A percentile compares a stretch with the other conserved stretches of the same genome.
Evolutionary conservation across 495 filamentous ascomycete genomes (phyloP).

Genomic region (Penicillium turbatum): DNA sequence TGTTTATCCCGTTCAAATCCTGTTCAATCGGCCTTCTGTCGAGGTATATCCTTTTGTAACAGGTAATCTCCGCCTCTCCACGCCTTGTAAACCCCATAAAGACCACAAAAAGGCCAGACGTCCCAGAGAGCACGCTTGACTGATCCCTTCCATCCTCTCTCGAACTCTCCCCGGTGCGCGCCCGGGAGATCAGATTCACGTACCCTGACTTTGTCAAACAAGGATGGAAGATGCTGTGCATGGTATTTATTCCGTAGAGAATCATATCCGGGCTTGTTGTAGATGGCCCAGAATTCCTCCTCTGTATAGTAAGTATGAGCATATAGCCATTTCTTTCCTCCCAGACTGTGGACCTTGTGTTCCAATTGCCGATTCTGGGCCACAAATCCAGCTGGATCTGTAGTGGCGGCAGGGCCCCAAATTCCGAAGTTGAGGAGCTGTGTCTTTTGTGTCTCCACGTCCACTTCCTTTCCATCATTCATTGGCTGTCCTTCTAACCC

Average conservation of each 20-base stretch:
- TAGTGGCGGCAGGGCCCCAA: constrained; percentile 41
- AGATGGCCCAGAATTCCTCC: constrained; percentile 53
- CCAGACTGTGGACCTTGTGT: constrained; percentile 55
- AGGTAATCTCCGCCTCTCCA: constrained; percentile 27
- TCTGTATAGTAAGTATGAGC: constrained; percentile 53
- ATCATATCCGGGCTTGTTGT: constrained; percentile 47
- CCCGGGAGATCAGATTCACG: constrained; percentile 17
- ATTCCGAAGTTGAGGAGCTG: constrained; percentile 53
- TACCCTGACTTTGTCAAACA: constrained; percentile 53
- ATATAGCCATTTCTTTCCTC: constrained; percentile 61
- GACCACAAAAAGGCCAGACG: constrained; percentile 23
- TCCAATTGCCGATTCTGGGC: constrained; percentile 62
- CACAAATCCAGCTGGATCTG: constrained; percentile 36
- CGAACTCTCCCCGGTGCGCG: constrained; percentile 8
- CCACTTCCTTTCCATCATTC: constrained; percentile 24
- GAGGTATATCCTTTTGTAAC: constrained; percentile 7
- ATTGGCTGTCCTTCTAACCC: constrained; percentile 8
- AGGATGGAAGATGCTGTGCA: constrained; percentile 43
- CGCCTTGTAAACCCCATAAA: constrained; percentile 24
- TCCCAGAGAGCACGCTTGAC: constrained; percentile 18
- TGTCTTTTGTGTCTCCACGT: background rate
- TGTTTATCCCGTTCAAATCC: too few relatives aligned
- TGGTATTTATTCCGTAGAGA: constrained; percentile 46
- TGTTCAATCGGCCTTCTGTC: constrained; percentile 10
- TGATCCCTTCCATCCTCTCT: constrained; percentile 14